Percentiles rank a stretch among this genome's conserved stretches.
Conservation (phyloP, 352 stramenopile species). For the Phytophthora meadii region DNA sequence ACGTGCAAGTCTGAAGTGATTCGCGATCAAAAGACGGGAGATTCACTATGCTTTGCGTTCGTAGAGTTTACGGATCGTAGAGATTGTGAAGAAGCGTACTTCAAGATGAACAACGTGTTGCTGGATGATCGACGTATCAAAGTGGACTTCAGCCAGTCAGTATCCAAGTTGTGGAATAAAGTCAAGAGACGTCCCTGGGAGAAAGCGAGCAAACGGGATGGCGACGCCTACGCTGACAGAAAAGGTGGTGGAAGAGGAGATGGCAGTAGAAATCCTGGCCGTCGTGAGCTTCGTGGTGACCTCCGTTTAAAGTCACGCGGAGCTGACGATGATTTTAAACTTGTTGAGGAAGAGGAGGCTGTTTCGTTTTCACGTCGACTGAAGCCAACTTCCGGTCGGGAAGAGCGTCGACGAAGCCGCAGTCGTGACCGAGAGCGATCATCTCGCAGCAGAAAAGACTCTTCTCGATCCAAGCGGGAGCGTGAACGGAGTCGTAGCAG, state of each 20-base stretch:
- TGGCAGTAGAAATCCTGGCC: conserved; percentile 16
- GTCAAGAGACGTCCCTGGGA: conserved; percentile 73
- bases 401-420: conserved; percentile 25
- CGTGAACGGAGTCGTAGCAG: conserved; percentile 15
- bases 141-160: conserved; percentile 98
- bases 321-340: conserved; percentile 42
- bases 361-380: conserved; percentile 9
- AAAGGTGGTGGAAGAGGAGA: conserved; percentile 12
- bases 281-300: conserved; percentile 40
- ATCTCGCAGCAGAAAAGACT: conserved; percentile 15
- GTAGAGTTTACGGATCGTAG: conserved; percentile 97
- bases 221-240: conserved; percentile 51
- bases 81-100: conserved; percentile 96
- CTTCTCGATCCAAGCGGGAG: conserved; percentile 21
- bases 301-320: conserved; percentile 54
- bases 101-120: conserved; percentile 99
- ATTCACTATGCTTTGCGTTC: conserved; percentile 99
- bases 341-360: conserved; percentile 55
- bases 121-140: conserved; percentile 97
- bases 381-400: conserved; percentile 12
- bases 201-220: conserved; percentile 61
- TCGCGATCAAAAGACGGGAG: conserved; percentile 97
- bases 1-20: conserved; percentile 94
- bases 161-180: conserved; percentile 98
- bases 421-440: conserved; percentile 27